phyloP scores from a whole-genome alignment of 2,329 filamentous ascomycete genomes.

The Trichoderma breve region DNA sequence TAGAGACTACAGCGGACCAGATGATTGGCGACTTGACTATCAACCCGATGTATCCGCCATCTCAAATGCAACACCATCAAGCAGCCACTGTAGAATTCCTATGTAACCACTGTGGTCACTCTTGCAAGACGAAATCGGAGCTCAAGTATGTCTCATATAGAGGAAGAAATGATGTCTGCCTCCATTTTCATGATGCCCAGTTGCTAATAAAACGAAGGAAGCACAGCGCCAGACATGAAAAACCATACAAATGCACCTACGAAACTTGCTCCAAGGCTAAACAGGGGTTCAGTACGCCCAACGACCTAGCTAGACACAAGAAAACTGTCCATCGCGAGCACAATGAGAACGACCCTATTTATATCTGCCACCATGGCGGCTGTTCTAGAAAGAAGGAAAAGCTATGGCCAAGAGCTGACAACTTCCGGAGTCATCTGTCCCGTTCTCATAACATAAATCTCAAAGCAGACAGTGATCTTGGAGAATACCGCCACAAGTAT shows the following conservation, averaged over 20 bases:
- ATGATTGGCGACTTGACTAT: conserved; percentile 33
- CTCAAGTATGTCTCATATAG: conserved; percentile 45
- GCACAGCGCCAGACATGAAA: conserved; percentile 68
- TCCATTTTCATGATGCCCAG: not conserved
- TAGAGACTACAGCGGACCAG: conserved; percentile 30
- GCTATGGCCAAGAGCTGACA: conserved; percentile 77
- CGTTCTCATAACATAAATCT: conserved; percentile 58
- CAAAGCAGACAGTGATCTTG: conserved; percentile 39
- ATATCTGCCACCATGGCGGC: conserved; percentile 28
- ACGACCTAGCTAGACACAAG: conserved; percentile 79
- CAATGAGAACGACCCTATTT: conserved; percentile 25
- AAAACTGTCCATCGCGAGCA: conserved; percentile 65
- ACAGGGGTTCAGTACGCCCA: conserved; percentile 70
- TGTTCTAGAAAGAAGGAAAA: conserved; percentile 47
- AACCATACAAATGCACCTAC: conserved; percentile 61
- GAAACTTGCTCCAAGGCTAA: conserved; percentile 52
- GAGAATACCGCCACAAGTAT: conserved; percentile 32
- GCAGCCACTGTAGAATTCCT: conserved; percentile 21
- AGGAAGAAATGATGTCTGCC: not conserved
- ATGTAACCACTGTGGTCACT: conserved; percentile 42
- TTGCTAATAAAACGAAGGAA: conserved; percentile 56
- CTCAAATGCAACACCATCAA: not conserved
- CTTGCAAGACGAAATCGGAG: conserved; percentile 53
- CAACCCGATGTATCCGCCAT: conserved; percentile 21
- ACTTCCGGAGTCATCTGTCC: conserved; percentile 77